A percentile compares a stretch with the other conserved stretches of the same genome.
Evolutionary conservation across 805 yeast species (phyloP).

Genomic region (Jamesozyma gamospora): DNA sequence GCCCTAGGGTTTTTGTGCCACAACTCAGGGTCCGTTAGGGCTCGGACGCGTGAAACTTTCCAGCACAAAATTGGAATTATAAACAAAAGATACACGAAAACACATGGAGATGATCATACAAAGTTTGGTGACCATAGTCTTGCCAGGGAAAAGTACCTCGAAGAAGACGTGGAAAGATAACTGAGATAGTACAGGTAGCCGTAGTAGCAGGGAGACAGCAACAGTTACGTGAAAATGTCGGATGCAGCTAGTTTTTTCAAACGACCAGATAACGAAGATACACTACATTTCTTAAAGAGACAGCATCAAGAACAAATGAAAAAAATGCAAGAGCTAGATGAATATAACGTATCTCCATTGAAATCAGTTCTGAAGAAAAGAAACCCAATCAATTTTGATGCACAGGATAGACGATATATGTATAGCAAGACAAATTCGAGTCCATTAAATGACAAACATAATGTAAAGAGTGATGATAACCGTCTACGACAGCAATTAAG

Average conservation of each 20-base stretch:
- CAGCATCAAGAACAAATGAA: conserved; percentile 23
- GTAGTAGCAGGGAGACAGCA: too few relatives aligned
- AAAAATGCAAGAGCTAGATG: conserved; percentile 6
- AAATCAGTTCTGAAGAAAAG: neutral
- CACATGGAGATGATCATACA: too few relatives aligned
- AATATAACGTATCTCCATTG: neutral
- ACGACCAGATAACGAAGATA: conserved; percentile 24
- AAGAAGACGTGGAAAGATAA: too few relatives aligned
- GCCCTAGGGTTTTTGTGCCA: too few relatives aligned
- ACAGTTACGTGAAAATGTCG: neutral
- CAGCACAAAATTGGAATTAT: too few relatives aligned
- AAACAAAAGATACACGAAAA: too few relatives aligned
- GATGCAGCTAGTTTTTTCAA: conserved; percentile 8
- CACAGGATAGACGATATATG: neutral
- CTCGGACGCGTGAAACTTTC: too few relatives aligned
- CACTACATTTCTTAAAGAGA: conserved; percentile 21
- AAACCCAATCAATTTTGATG: too few relatives aligned
- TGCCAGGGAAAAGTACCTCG: too few relatives aligned
- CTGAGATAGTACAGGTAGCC: too few relatives aligned
- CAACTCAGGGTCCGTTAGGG: too few relatives aligned
- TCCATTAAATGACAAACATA: neutral
- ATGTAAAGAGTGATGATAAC: neutral
- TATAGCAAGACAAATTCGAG: neutral
- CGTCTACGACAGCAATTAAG: conserved; percentile 5
- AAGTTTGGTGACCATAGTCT: too few relatives aligned